A percentile compares a stretch with the other conserved stretches of the same genome.
These are phyloP conservation scores for Colletotrichum incanum DNA, from an alignment of 2,329 filamentous ascomycete species.

Conservation along the genomic window DNA sequence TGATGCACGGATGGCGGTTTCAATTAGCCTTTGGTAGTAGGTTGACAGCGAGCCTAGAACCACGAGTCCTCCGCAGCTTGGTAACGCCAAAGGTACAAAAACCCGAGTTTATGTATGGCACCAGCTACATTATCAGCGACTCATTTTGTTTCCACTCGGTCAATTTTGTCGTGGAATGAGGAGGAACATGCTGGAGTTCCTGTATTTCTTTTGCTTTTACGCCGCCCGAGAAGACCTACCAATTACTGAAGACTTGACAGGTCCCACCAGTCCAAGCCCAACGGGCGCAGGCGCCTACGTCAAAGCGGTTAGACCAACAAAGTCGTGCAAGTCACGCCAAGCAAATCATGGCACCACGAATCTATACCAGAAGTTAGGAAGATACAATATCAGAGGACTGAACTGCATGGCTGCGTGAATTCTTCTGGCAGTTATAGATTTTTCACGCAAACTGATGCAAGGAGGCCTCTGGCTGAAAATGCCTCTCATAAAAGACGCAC, in stretches of 20 bases:
- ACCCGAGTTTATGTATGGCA: too few species aligned
- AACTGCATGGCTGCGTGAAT: not conserved
- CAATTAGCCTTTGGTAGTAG: not conserved
- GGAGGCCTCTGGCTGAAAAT: not conserved
- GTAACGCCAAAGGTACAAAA: too few species aligned
- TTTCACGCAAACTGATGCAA: not conserved
- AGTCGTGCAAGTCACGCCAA: slow-evolving; percentile 16
- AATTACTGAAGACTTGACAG: not conserved
- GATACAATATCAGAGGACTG: slow-evolving; percentile 5
- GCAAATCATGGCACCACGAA: not conserved
- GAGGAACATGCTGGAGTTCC: not conserved
- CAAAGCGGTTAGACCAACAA: slow-evolving; percentile 2
- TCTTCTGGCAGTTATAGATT: not conserved
- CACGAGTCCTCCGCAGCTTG: not conserved
- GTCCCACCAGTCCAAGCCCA: not conserved
- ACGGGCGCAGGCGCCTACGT: not conserved
- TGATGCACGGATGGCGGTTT: not conserved
- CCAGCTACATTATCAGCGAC: too few species aligned
- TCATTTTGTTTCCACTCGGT: not conserved
- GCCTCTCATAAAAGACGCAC: not conserved
- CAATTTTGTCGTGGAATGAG: not conserved
- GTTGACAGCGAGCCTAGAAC: not conserved
- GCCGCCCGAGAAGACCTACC: not conserved
- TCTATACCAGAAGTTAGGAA: slow-evolving; percentile 2
- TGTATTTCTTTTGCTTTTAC: not conserved